These are phyloP conservation scores for Linderniella brevidens DNA, from an alignment of 257 asterid species.

Conservation along the genomic window DNA sequence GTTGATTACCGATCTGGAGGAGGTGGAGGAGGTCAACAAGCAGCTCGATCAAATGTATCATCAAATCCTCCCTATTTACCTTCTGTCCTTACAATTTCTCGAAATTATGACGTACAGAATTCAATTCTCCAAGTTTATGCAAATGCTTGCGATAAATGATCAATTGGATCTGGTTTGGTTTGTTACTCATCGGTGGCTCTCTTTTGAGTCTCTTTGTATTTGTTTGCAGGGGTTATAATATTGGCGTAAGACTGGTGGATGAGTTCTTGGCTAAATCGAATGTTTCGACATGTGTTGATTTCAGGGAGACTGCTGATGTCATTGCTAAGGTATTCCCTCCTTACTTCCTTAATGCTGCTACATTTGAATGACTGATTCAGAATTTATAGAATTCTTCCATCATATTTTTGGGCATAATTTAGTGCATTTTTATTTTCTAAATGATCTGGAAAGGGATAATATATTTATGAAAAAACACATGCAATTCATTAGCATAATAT, in stretches of 20 bases:
- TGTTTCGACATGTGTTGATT: conserved; percentile 81
- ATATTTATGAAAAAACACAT: too few species aligned
- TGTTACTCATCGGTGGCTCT: conserved; percentile 15
- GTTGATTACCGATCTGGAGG: conserved; percentile 90
- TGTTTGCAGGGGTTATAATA: conserved; percentile 69
- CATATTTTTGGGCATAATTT: background rate
- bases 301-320: conserved; percentile 92
- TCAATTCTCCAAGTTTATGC: background rate
- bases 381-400: background rate
- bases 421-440: background rate
- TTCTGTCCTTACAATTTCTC: background rate
- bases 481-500: too few species aligned
- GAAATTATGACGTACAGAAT: background rate
- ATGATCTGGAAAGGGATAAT: too few species aligned
- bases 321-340: conserved; percentile 65
- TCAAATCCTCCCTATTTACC: background rate
- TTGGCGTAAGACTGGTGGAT: conserved; percentile 73
- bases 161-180: conserved; percentile 71
- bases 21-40: conserved; percentile 92
- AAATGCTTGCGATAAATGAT: conserved; percentile 48
- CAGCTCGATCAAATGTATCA: conserved; percentile 33
- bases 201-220: background rate
- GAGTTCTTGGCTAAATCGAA: conserved; percentile 88
- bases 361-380: conserved; percentile 7
- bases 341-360: conserved; percentile 7